Evolutionary conservation across 2,329 filamentous ascomycete species (phyloP).

Genomic region (Hypocrella siamensis): DNA sequence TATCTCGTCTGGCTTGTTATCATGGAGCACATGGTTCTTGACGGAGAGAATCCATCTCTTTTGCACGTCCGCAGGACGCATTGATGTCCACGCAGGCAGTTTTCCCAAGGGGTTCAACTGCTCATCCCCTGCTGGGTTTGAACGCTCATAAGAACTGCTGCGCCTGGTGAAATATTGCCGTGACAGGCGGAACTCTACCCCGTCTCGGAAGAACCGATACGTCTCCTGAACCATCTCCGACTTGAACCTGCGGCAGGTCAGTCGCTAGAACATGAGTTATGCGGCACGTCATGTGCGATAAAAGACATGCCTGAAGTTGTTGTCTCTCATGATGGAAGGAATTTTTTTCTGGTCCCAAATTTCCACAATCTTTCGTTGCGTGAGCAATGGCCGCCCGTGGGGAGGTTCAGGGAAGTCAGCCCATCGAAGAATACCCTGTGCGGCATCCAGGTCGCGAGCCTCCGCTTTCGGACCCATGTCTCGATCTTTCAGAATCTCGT

Average conservation of each 20-base stretch:
- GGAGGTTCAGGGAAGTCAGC: conserved; percentile 44
- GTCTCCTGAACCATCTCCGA: conserved; percentile 37
- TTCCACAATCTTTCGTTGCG: conserved; percentile 39
- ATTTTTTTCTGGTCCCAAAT: conserved; percentile 36
- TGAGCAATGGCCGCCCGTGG: conserved; percentile 26
- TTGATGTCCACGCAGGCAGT: conserved; percentile 29
- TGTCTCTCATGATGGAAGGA: conserved; percentile 31
- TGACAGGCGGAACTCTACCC: conserved; percentile 36
- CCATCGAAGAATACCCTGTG: conserved; percentile 37
- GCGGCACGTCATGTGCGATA: not conserved
- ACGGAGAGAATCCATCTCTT: conserved; percentile 40
- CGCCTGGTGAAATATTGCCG: conserved; percentile 27
- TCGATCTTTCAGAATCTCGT: conserved; percentile 31
- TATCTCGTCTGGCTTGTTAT: conserved; percentile 41
- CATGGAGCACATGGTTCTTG: conserved; percentile 36
- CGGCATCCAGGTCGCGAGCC: conserved; percentile 23
- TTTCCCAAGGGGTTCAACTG: conserved; percentile 7
- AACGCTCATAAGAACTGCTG: conserved; percentile 15
- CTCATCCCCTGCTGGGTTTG: conserved; percentile 10
- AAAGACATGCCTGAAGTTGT: conserved; percentile 31
- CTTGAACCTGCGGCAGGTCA: conserved; percentile 30
- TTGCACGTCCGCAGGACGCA: conserved; percentile 32
- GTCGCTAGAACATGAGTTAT: too few relatives aligned
- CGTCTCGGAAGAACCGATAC: conserved; percentile 36
- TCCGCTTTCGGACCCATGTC: conserved; percentile 25